Conservation (phyloP, 1,284 basidiomycete genomes). For the Austroboletus niveus region DNA sequence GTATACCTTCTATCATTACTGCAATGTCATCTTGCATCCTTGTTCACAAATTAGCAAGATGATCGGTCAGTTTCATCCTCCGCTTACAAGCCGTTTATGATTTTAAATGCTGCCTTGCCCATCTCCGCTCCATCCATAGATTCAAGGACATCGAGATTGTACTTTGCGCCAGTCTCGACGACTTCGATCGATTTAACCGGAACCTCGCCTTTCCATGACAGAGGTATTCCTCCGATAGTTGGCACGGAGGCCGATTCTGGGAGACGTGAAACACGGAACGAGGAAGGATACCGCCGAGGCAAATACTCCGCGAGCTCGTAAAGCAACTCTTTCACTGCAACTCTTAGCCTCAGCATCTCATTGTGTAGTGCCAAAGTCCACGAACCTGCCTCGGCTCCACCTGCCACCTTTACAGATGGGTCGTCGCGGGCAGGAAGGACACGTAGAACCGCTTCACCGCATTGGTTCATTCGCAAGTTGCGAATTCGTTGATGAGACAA, state of each 20-base stretch:
- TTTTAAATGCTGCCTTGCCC: constrained; percentile 57
- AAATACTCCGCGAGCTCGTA: constrained; percentile 68
- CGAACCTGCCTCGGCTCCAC: constrained; percentile 54
- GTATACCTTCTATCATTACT: constrained; percentile 69
- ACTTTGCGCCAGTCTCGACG: constrained; percentile 51
- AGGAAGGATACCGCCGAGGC: constrained; percentile 56
- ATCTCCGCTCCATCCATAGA: constrained; percentile 29
- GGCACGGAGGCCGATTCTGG: constrained; percentile 14
- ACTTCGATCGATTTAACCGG: constrained; percentile 51
- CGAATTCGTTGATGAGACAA: constrained; percentile 53
- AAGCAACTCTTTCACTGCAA: constrained; percentile 57
- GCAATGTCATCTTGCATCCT: constrained; percentile 74
- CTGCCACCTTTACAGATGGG: constrained; percentile 47
- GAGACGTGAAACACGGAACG: constrained; percentile 52
- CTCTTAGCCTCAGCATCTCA: background rate
- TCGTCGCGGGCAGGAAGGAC: constrained; percentile 43
- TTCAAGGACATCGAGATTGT: constrained; percentile 44
- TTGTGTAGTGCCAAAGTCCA: background rate
- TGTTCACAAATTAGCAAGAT: background rate
- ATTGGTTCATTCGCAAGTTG: constrained; percentile 48
- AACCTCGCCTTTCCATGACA: constrained; percentile 50
- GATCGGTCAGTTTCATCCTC: background rate
- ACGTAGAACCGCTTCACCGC: constrained; percentile 46
- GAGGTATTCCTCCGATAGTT: constrained; percentile 36
- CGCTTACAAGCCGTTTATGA: constrained; percentile 64